phyloP scores from a whole-genome alignment of 148 eudicot species.

The Silene uniflora region DNA sequence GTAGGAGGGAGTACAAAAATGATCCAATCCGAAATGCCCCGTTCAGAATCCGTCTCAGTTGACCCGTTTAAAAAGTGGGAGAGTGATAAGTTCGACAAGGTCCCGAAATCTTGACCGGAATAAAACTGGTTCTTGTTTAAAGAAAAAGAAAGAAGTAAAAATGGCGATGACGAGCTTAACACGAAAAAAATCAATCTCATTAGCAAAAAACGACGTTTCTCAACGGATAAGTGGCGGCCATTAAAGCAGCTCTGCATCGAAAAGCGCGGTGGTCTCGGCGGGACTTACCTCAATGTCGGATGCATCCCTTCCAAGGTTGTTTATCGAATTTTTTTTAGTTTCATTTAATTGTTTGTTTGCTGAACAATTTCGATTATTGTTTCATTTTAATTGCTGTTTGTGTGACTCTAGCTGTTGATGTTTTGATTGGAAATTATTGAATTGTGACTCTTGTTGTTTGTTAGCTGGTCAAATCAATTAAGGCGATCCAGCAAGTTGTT shows the following conservation, averaged over 20 bases:
- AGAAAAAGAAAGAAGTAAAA: too few species aligned
- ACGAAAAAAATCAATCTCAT: constrained; percentile 41
- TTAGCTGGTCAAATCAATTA: neutral
- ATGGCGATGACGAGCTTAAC: constrained; percentile 81
- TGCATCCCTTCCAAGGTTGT: constrained; percentile 94
- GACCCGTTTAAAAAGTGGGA: too few species aligned
- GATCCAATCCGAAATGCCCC: too few species aligned
- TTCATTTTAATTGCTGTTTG: too few species aligned
- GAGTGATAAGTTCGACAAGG: too few species aligned
- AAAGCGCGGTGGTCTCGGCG: constrained; percentile 87
- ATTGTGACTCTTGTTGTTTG: neutral
- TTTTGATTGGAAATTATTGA: neutral
- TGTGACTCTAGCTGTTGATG: neutral
- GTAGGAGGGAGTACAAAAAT: too few species aligned
- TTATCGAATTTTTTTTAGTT: neutral
- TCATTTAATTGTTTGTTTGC: neutral
- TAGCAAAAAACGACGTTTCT: too few species aligned
- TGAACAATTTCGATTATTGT: neutral
- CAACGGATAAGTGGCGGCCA: too few species aligned
- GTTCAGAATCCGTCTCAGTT: too few species aligned
- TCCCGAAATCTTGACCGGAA: too few species aligned
- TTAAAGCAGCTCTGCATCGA: constrained; percentile 95
- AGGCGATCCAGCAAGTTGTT: too few species aligned
- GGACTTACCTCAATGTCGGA: constrained; percentile 94
- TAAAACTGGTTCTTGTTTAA: too few species aligned